Conservation (phyloP, 2,329 filamentous ascomycete genomes). For the Aspergillus carbonarius region DNA sequence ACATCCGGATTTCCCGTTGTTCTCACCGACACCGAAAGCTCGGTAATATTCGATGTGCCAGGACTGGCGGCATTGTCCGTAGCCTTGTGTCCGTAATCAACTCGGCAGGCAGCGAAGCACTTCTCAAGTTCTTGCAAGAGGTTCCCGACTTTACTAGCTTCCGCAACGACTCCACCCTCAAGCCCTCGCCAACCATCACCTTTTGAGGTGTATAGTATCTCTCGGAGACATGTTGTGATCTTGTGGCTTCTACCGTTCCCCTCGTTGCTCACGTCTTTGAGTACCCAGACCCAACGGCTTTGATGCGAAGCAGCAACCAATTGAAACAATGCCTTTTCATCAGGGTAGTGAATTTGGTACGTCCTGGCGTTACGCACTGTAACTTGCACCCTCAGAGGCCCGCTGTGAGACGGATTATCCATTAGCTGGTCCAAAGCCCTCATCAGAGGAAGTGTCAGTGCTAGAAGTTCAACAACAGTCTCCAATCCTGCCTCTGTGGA, state of each 20-base stretch:
- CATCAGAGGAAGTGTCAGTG: slow-evolving; percentile 40
- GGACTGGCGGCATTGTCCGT: neutral
- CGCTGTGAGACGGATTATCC: slow-evolving; percentile 22
- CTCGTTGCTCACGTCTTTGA: slow-evolving; percentile 30
- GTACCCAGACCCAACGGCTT: slow-evolving; percentile 34
- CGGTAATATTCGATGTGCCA: neutral
- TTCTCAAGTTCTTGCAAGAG: slow-evolving; percentile 34
- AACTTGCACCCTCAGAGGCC: slow-evolving; percentile 30
- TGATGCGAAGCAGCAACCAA: slow-evolving; percentile 29
- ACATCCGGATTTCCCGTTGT: neutral
- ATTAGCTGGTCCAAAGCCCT: slow-evolving; percentile 37
- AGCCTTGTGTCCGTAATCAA: neutral
- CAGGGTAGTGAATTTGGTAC: slow-evolving; percentile 38
- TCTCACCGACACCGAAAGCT: neutral
- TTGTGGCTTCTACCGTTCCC: slow-evolving; percentile 19
- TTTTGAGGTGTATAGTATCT: slow-evolving; percentile 36
- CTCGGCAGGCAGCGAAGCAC: slow-evolving; percentile 23
- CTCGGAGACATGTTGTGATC: slow-evolving; percentile 25
- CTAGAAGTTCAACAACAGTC: slow-evolving; percentile 32
- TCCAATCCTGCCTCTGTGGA: slow-evolving; percentile 31
- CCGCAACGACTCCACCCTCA: slow-evolving; percentile 38
- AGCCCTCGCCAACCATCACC: slow-evolving; percentile 43
- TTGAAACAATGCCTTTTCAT: slow-evolving; percentile 33
- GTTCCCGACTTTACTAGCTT: slow-evolving; percentile 32
- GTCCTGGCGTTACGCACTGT: slow-evolving; percentile 37